These are phyloP conservation scores for Cladorrhinum sp. DNA, from an alignment of 2,329 filamentous ascomycete species.

Conservation along the genomic window DNA sequence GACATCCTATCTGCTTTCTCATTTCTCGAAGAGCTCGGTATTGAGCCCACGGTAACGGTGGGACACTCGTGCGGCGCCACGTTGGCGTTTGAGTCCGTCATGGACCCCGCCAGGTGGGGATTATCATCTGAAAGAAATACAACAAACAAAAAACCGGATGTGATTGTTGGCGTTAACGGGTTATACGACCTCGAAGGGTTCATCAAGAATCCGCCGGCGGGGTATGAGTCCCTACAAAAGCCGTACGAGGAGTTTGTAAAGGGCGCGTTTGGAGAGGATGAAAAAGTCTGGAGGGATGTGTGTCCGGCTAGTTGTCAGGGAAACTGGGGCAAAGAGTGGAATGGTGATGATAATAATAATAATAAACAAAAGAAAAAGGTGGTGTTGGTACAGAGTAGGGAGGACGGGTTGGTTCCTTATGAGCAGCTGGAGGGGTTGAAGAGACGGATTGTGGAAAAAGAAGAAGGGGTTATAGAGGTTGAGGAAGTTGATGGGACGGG, in stretches of 20 bases:
- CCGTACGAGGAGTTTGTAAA: slow-evolving; percentile 56
- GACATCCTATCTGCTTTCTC: slow-evolving; percentile 54
- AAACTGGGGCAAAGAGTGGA: slow-evolving; percentile 40
- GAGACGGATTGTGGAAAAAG: slow-evolving; percentile 40
- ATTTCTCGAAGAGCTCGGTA: slow-evolving; percentile 44
- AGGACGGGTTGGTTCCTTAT: slow-evolving; percentile 26
- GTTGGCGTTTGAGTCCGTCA: slow-evolving; percentile 59
- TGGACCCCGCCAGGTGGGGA: slow-evolving; percentile 37
- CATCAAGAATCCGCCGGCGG: slow-evolving; percentile 20
- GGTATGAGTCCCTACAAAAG: slow-evolving; percentile 35
- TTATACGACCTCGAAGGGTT: slow-evolving; percentile 31
- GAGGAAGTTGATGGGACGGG: slow-evolving; percentile 43
- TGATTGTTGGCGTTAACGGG: slow-evolving; percentile 27
- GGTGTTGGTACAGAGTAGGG: slow-evolving; percentile 25
- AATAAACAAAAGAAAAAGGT: slow-evolving; percentile 4
- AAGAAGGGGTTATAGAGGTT: slow-evolving; percentile 35
- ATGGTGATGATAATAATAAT: slow-evolving; percentile 12
- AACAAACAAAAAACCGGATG: slow-evolving; percentile 14
- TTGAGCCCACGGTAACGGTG: slow-evolving; percentile 41
- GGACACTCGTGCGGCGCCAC: slow-evolving; percentile 65
- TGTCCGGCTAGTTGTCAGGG: slow-evolving; percentile 51
- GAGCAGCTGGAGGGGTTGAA: slow-evolving; percentile 38
- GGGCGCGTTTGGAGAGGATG: slow-evolving; percentile 58
- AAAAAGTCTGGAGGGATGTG: slow-evolving; percentile 48
- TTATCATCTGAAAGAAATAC: slow-evolving; percentile 9